These are phyloP conservation scores for Acanthochlamys bracteata DNA, from an alignment of 106 monocot genomes.

Conservation along the genomic window DNA sequence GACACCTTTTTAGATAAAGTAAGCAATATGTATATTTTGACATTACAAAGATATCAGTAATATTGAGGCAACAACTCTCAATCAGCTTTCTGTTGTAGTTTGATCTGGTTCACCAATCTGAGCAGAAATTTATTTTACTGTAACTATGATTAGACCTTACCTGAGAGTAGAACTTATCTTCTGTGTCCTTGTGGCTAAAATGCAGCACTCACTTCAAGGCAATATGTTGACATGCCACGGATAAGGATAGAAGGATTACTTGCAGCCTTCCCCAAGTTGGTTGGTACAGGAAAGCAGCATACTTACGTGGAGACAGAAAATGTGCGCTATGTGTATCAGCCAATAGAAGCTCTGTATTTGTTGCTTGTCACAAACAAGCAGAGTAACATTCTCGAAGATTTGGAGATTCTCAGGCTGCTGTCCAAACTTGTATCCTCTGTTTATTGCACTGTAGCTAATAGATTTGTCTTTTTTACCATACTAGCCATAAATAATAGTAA, in stretches of 20 bases:
- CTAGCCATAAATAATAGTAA: no score
- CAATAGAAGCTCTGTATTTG: slow-evolving; percentile 78
- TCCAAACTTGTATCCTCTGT: slow-evolving; percentile 83
- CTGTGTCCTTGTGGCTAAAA: not conserved
- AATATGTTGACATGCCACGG: slow-evolving; percentile 92
- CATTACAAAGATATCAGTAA: no score
- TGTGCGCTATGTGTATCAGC: slow-evolving; percentile 98
- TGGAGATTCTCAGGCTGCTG: slow-evolving; percentile 67
- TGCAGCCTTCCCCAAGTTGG: slow-evolving; percentile 93
- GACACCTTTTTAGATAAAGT: no score
- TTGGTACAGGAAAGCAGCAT: slow-evolving; percentile 93
- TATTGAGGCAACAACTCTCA: no score
- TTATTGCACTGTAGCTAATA: not conserved
- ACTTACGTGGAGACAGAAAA: slow-evolving; percentile 97
- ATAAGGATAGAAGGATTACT: slow-evolving; percentile 97
- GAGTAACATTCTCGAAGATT: slow-evolving; percentile 96
- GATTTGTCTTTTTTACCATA: no score
- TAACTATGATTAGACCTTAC: no score
- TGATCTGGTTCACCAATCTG: no score
- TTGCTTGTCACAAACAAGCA: slow-evolving; percentile 92
- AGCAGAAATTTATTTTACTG: no score
- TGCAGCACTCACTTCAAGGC: slow-evolving; percentile 95
- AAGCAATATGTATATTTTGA: no score
- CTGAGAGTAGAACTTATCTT: not conserved
- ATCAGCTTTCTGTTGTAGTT: no score